These are phyloP conservation scores for Pyrenopolyporus hunteri DNA, from an alignment of 495 filamentous ascomycete species.

Conservation along the genomic window DNA sequence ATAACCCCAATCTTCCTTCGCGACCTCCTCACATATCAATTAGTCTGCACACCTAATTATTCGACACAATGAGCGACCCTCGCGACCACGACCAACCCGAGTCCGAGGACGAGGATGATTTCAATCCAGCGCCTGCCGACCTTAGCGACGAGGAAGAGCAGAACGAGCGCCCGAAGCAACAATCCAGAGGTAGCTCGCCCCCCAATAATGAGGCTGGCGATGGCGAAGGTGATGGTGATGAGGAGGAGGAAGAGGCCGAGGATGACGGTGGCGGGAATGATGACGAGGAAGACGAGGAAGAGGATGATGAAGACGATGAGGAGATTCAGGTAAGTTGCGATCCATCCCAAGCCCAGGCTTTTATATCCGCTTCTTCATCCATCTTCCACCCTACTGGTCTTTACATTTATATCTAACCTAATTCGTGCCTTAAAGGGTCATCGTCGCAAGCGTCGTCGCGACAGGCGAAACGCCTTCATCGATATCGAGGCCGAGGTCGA, in stretches of 20 bases:
- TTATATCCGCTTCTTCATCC: neutral
- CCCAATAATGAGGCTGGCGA: constrained; percentile 39
- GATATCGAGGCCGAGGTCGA: constrained; percentile 98
- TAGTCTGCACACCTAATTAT: constrained; percentile 1
- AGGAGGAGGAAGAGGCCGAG: constrained; percentile 58
- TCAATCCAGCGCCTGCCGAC: constrained; percentile 74
- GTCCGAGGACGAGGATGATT: constrained; percentile 81
- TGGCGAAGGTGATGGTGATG: constrained; percentile 59
- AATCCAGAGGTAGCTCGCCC: constrained; percentile 29
- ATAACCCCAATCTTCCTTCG: neutral
- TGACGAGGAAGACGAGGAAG: constrained; percentile 58
- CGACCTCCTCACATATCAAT: neutral
- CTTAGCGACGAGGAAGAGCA: constrained; percentile 71
- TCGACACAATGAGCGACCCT: constrained; percentile 53
- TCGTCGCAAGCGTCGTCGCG: constrained; percentile 77
- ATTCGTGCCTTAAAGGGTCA: constrained; percentile 61
- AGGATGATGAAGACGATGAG: constrained; percentile 65
- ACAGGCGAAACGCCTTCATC: constrained; percentile 79
- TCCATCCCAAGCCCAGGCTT: no score
- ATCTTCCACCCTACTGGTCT: neutral
- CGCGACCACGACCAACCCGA: constrained; percentile 50
- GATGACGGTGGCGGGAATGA: constrained; percentile 53
- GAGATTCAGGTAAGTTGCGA: constrained; percentile 64
- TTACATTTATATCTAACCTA: constrained; percentile 5
- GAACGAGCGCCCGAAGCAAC: constrained; percentile 39